These are phyloP conservation scores for Ceratocystis colombiana DNA, from an alignment of 2,329 filamentous ascomycete species.

Conservation along the genomic window DNA sequence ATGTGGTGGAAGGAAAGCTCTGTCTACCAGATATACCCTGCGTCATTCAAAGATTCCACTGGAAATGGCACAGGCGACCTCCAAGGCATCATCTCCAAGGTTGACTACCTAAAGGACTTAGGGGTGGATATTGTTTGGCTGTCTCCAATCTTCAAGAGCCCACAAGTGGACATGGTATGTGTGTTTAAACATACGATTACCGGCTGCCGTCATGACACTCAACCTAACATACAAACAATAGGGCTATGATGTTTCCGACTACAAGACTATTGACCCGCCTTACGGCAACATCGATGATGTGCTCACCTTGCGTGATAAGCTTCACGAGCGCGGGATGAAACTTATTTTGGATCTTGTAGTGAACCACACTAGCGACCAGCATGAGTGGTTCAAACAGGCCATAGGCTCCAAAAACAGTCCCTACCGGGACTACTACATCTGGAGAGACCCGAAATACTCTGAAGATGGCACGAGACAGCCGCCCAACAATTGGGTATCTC, in stretches of 20 bases:
- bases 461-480: constrained; percentile 47
- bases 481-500: constrained; percentile 47
- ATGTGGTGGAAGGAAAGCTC: constrained; percentile 52
- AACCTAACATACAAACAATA: constrained; percentile 25
- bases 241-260: constrained; percentile 63
- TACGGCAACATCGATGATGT: constrained; percentile 61
- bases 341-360: constrained; percentile 63
- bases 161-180: constrained; percentile 51
- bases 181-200: not conserved
- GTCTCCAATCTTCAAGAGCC: constrained; percentile 41
- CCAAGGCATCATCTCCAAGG: constrained; percentile 46
- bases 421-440: constrained; percentile 55
- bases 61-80: constrained; percentile 47
- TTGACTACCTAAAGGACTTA: constrained; percentile 46
- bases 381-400: constrained; percentile 61
- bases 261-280: constrained; percentile 52
- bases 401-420: constrained; percentile 44
- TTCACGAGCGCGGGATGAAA: constrained; percentile 55
- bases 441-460: constrained; percentile 50
- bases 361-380: constrained; percentile 56
- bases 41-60: constrained; percentile 51
- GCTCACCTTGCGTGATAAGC: constrained; percentile 49
- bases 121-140: constrained; percentile 52
- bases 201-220: not conserved
- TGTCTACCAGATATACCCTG: constrained; percentile 53